Conservation (phyloP, 1,139 yeast species). For the Sugiyamaella novakii region DNA sequence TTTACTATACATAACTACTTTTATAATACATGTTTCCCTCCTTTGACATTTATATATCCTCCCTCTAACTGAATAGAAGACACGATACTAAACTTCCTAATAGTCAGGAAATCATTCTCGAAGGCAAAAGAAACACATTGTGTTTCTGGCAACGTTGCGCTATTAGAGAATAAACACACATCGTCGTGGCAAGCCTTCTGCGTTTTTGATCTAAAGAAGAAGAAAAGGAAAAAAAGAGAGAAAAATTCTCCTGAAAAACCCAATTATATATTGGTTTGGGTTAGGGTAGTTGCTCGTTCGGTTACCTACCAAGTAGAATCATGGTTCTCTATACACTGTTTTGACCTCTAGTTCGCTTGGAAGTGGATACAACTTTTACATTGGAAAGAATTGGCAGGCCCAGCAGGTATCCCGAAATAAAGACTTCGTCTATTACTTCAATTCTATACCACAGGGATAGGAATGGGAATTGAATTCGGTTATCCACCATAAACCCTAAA, state of each 20-base stretch:
- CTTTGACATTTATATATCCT: conserved; percentile 45
- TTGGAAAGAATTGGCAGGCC: no score
- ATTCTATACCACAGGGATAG: no score
- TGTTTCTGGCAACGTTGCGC: conserved; percentile 44
- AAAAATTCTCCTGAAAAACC: not conserved
- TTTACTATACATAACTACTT: not conserved
- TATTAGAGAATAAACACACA: conserved; percentile 34
- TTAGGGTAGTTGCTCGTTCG: conserved; percentile 2
- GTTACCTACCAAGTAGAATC: not conserved
- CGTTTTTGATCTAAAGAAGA: conserved; percentile 44
- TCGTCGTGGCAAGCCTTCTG: conserved; percentile 45
- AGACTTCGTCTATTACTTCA: no score
- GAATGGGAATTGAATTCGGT: no score
- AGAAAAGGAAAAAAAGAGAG: conserved; percentile 34
- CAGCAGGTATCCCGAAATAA: no score
- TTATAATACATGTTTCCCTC: conserved; percentile 40
- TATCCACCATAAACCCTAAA: no score
- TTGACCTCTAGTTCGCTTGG: no score
- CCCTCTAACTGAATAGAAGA: conserved; percentile 40
- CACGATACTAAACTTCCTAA: conserved; percentile 46
- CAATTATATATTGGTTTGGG: conserved; percentile 5
- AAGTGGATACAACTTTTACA: no score
- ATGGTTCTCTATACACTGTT: no score
- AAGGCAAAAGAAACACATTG: conserved; percentile 36
- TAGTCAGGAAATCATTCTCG: conserved; percentile 44